A percentile compares a stretch with the other conserved stretches of the same genome.
phyloP scores from a whole-genome alignment of 2,329 filamentous ascomycete genomes.

The Beauveria bassiana region DNA sequence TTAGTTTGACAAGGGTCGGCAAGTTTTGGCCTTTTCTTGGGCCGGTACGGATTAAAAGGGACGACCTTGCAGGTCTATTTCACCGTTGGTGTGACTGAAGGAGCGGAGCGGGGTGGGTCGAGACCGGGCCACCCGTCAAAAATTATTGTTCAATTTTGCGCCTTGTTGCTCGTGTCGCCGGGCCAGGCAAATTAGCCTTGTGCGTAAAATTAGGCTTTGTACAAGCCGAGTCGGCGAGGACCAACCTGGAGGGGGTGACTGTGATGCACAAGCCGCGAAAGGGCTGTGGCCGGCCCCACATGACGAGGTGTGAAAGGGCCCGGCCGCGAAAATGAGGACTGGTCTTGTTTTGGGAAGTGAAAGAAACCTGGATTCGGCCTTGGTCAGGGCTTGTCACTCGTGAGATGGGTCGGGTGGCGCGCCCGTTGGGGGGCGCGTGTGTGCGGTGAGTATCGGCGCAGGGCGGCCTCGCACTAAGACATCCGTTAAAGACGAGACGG shows the following conservation, averaged over 20 bases:
- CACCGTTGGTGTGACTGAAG: constrained; percentile 1
- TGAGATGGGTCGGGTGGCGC: not conserved
- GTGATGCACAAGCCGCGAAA: not conserved
- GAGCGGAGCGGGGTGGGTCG: constrained; percentile 6
- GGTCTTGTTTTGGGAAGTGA: not conserved
- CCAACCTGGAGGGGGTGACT: not conserved
- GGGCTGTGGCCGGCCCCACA: constrained; percentile 7
- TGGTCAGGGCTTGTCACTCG: not conserved
- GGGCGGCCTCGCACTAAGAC: constrained; percentile 1
- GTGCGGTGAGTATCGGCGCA: not conserved
- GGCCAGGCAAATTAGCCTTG: not conserved
- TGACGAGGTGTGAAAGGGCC: not conserved
- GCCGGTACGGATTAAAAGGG: not conserved
- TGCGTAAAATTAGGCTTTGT: not conserved
- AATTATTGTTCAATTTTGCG: not conserved
- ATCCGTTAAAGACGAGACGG: constrained; percentile 1
- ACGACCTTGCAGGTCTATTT: not conserved
- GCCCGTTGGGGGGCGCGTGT: not conserved
- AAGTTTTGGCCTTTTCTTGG: not conserved
- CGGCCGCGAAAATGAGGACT: constrained; percentile 4
- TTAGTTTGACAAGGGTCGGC: no score
- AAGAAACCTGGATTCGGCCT: not conserved
- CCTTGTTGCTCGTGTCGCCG: not conserved
- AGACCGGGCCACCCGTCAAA: not conserved
- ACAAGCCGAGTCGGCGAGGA: not conserved